Percentiles rank a stretch among this genome's conserved stretches.
phyloP scores from a whole-genome alignment of 345 rosid genomes.

The Hirschfeldia incana region DNA sequence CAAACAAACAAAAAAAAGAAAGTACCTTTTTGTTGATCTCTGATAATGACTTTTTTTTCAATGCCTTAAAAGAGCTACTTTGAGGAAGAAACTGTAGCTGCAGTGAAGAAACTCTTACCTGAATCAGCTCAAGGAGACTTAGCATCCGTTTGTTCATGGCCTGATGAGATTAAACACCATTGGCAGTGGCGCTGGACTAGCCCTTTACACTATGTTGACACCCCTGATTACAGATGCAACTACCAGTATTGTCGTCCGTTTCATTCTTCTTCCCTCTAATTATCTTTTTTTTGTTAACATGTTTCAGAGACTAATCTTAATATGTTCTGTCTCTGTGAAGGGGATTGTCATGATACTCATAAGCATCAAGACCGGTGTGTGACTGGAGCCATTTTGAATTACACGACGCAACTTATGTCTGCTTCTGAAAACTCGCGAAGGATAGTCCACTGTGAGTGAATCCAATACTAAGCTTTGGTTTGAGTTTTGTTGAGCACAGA shows the following conservation, averaged over 20 bases:
- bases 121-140: conserved; percentile 80
- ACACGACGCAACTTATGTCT: conserved; percentile 70
- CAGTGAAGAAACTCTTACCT: conserved; percentile 69
- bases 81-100: conserved; percentile 62
- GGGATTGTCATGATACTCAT: conserved; percentile 82
- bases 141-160: conserved; percentile 89
- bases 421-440: conserved; percentile 39
- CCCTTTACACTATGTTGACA: conserved; percentile 83
- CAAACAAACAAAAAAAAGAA: not conserved
- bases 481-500: not conserved
- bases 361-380: conserved; percentile 69
- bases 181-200: conserved; percentile 77
- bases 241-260: conserved; percentile 79
- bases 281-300: not conserved
- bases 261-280: not conserved
- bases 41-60: conserved; percentile 22
- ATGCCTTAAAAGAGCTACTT: conserved; percentile 54
- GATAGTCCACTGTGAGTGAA: conserved; percentile 51
- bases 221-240: conserved; percentile 90
- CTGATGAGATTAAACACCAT: conserved; percentile 64
- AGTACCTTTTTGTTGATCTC: not conserved
- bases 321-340: conserved; percentile 43
- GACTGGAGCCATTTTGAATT: conserved; percentile 85
- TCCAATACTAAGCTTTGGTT: conserved; percentile 3
- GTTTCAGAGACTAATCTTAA: not conserved